Conservation (phyloP, 768 basidiomycete genomes). For the Chalciporus pseudorubinellus region DNA sequence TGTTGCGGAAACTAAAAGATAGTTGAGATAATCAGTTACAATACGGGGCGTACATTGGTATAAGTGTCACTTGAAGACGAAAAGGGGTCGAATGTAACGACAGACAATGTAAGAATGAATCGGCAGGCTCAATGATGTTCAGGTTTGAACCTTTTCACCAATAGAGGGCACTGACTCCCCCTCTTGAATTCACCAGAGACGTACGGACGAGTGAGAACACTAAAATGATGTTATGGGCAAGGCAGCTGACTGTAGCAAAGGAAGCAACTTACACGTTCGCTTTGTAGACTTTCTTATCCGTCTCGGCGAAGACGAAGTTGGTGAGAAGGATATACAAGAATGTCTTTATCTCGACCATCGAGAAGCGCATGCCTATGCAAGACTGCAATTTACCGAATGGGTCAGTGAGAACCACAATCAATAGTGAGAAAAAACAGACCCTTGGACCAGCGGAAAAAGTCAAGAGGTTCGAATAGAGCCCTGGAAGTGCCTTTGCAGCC, state of each 20-base stretch:
- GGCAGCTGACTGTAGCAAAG: not conserved
- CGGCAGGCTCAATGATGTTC: not conserved
- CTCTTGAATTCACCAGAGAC: slow-evolving; percentile 49
- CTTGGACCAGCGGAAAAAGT: slow-evolving; percentile 82
- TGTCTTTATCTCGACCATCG: slow-evolving; percentile 79
- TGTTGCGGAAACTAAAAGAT: not conserved
- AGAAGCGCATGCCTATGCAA: slow-evolving; percentile 80
- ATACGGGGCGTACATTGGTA: not conserved
- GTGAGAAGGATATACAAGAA: slow-evolving; percentile 70
- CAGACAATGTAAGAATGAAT: not conserved
- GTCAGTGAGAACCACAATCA: not conserved
- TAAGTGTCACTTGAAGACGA: not conserved
- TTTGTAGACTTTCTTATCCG: slow-evolving; percentile 52
- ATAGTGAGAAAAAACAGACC: slow-evolving; percentile 40
- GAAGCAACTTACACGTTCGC: slow-evolving; percentile 56
- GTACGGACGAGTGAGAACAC: slow-evolving; percentile 66
- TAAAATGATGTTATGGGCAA: slow-evolving; percentile 21
- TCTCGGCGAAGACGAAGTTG: slow-evolving; percentile 57
- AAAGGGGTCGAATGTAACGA: not conserved
- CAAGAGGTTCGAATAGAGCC: slow-evolving; percentile 66
- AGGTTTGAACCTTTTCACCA: slow-evolving; percentile 39
- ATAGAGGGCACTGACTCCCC: slow-evolving; percentile 62
- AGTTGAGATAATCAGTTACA: not conserved
- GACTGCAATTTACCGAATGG: slow-evolving; percentile 44
- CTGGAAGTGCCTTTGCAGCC: slow-evolving; percentile 61